phyloP scores from a whole-genome alignment of 805 yeast species.

The Zygotorulaspora sp. region DNA sequence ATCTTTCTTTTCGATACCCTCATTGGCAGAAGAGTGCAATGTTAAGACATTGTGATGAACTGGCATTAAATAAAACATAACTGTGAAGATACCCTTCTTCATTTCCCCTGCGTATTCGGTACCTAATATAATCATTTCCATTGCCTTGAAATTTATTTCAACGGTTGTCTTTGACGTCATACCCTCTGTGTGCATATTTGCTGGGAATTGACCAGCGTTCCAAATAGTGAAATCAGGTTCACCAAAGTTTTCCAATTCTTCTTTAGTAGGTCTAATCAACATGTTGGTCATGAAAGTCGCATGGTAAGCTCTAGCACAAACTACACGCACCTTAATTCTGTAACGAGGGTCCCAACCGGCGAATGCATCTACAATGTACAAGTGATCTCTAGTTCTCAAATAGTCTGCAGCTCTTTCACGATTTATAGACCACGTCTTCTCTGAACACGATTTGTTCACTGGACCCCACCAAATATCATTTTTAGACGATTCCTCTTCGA shows the following conservation, averaged over 20 bases:
- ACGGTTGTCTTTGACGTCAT: constrained; percentile 96
- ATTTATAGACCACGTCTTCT: constrained; percentile 90
- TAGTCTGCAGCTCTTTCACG: constrained; percentile 96
- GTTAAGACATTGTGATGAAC: constrained; percentile 86
- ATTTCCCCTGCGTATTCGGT: constrained; percentile 99
- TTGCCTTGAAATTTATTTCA: constrained; percentile 91
- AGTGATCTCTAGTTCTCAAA: constrained; percentile 89
- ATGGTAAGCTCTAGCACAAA: constrained; percentile 98
- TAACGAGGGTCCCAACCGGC: constrained; percentile 99
- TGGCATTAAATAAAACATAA: constrained; percentile 98
- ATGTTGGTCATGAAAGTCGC: constrained; percentile 97
- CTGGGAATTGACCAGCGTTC: constrained; percentile 99
- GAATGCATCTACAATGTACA: constrained; percentile 91
- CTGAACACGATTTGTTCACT: constrained; percentile 90
- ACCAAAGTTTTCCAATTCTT: constrained; percentile 84
- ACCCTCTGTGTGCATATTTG: constrained; percentile 91
- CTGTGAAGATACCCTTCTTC: constrained; percentile 99
- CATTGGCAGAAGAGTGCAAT: constrained; percentile 91
- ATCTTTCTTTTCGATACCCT: constrained; percentile 75
- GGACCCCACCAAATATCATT: constrained; percentile 99
- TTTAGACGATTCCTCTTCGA: constrained; percentile 83
- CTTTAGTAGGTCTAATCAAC: constrained; percentile 91
- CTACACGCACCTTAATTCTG: constrained; percentile 91
- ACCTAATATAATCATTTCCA: constrained; percentile 99
- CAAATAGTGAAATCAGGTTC: constrained; percentile 97